Evolutionary conservation across 192 early-diverging fungal species (phyloP).

Genomic region (Podila minutissima): DNA sequence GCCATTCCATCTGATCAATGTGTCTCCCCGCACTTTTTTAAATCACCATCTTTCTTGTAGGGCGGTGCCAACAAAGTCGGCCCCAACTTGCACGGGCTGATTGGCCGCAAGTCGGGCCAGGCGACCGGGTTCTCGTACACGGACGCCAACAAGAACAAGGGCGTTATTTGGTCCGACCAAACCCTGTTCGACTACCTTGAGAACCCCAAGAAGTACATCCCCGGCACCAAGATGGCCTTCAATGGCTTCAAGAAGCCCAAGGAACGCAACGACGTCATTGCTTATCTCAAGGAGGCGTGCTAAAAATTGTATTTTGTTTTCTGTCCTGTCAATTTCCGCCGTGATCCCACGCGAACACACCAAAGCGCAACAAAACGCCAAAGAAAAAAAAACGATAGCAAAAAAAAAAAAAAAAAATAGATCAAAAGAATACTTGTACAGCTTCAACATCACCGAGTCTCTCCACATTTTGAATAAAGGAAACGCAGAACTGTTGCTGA

Average conservation of each 20-base stretch:
- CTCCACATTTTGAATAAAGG: no score
- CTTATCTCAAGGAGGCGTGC: conserved; percentile 80
- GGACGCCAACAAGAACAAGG: conserved; percentile 83
- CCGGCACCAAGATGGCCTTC: conserved; percentile 96
- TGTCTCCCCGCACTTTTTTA: conserved; percentile 3
- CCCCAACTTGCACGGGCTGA: conserved; percentile 91
- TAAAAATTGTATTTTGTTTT: not conserved
- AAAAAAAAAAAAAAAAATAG: no score
- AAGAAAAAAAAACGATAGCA: no score
- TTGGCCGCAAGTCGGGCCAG: conserved; percentile 86
- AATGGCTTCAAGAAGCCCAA: conserved; percentile 86
- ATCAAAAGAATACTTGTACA: no score
- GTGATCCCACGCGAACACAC: no score
- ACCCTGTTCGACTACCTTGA: conserved; percentile 93
- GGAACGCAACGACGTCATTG: conserved; percentile 85
- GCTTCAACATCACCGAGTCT: no score
- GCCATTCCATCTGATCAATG: not conserved
- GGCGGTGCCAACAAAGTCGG: conserved; percentile 90
- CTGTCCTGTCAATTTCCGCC: not conserved
- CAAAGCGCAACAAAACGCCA: no score
- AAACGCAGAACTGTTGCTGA: no score
- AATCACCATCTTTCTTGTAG: conserved; percentile 27
- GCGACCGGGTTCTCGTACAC: conserved; percentile 89
- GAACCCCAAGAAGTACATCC: conserved; percentile 97
- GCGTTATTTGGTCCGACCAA: conserved; percentile 83